These are phyloP conservation scores for Coemansia sp. DNA, from an alignment of 192 early-diverging fungal species.

Conservation along the genomic window DNA sequence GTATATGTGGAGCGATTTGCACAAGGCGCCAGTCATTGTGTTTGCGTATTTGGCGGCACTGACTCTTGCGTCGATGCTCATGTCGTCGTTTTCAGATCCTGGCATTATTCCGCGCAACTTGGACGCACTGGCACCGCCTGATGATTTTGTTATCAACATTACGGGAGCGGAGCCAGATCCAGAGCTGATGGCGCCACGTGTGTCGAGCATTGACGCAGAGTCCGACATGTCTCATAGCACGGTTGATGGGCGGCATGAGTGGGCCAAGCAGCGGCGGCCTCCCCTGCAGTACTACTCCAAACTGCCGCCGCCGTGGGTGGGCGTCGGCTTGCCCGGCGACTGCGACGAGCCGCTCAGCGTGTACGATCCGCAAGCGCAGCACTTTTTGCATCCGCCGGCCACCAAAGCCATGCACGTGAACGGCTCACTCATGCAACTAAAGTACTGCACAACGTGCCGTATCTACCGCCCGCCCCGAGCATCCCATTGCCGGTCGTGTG, in stretches of 20 bases:
- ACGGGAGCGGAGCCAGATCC: not conserved
- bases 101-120: constrained; percentile 74
- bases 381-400: constrained; percentile 41
- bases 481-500: constrained; percentile 84
- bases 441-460: constrained; percentile 88
- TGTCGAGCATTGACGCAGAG: not conserved
- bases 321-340: constrained; percentile 31
- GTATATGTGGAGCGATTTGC: constrained; percentile 62
- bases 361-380: constrained; percentile 40
- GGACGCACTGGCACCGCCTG: constrained; percentile 55
- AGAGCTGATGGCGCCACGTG: not conserved
- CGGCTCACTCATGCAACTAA: constrained; percentile 63
- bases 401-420: constrained; percentile 64
- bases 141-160: constrained; percentile 35
- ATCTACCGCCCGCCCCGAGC: constrained; percentile 87
- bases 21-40: constrained; percentile 64
- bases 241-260: not conserved
- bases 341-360: constrained; percentile 32
- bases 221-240: not conserved
- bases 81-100: constrained; percentile 75
- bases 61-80: constrained; percentile 67
- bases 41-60: constrained; percentile 67
- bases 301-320: constrained; percentile 51
- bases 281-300: constrained; percentile 58
- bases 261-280: constrained; percentile 8